Evolutionary conservation across 2,329 filamentous ascomycete genomes (phyloP), one percentile per base, ranked within the genome.

Genomic region (Bipolaris victoriae): DNA sequence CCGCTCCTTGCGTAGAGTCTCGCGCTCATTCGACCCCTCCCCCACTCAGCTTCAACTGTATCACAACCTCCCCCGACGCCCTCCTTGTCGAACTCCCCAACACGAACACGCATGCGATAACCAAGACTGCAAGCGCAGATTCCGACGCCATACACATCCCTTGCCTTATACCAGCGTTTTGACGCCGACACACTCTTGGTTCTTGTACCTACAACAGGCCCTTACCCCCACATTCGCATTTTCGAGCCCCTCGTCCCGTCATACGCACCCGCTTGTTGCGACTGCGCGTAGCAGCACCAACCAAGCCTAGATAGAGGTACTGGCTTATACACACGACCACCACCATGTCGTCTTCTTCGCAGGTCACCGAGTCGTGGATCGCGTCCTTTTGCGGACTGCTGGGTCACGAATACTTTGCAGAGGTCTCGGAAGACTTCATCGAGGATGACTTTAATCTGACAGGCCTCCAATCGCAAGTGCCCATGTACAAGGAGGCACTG

Each of bases 381-480:
- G 90, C 92, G 63, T 96, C 93, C 57, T 99, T 97, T 78, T 99
- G 95, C 82, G 92, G 91, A 37, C 83, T 98, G 44, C 86, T 98
- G 59, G 95, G 95, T 61, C 95, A 99, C 77, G 95, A 99, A 79
- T 99, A 98, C 81, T 99, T 99, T 78, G 95, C 95, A 62, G 95
- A 99, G 81, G 94, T 99, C 49, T 95, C 92, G 44, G 95, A 99
- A 80, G 95, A 99, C 73, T 99, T 99, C 71, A 98, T 99, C 74
- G 95, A 99, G 78, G 95, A 99, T 87, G 95, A 99, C 78, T 99
- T 99, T 84, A 99, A 99, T 79, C 83, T 99, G 64, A 99, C 95
- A 0, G 95, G 95, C 48, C 83, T 99, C 71, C 92, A 97, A 78
- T 90, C 89, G 58, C 94, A 98, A 80, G 95, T 99, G 50, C 90